These are phyloP conservation scores for Globisporangium spinosum DNA, from an alignment of 352 stramenopile species.

Conservation along the genomic window DNA sequence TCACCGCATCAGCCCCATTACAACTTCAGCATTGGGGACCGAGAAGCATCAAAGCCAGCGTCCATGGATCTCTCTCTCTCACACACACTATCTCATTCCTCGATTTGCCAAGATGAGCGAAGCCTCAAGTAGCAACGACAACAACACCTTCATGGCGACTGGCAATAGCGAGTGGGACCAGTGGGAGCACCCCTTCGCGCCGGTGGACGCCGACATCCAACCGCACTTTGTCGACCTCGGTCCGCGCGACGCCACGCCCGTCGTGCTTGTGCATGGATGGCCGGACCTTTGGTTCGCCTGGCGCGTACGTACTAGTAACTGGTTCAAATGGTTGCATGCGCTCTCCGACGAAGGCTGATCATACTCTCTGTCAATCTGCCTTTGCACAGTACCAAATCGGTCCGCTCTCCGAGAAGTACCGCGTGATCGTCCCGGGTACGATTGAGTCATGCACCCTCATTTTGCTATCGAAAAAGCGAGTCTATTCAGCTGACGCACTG, in stretches of 20 bases:
- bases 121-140: not conserved
- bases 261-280: conserved; percentile 61
- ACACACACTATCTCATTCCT: not conserved
- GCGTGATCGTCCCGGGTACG: conserved; percentile 36
- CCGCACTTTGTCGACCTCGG: conserved; percentile 39
- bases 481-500: not conserved
- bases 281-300: conserved; percentile 60
- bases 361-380: conserved; percentile 14
- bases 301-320: conserved; percentile 28
- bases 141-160: not conserved
- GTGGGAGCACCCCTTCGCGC: conserved; percentile 14
- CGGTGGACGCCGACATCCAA: conserved; percentile 14
- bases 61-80: not conserved
- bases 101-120: not conserved
- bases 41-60: not conserved
- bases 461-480: not conserved
- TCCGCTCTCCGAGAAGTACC: conserved; percentile 41
- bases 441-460: not conserved
- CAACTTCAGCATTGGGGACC: not conserved
- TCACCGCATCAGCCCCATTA: not conserved
- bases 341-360: conserved; percentile 14
- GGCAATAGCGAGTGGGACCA: conserved; percentile 2
- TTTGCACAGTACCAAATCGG: conserved; percentile 41
- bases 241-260: conserved; percentile 32
- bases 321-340: conserved; percentile 22